These are phyloP conservation scores for Pythium pyrilobum DNA, from an alignment of 352 stramenopile genomes.

Conservation along the genomic window DNA sequence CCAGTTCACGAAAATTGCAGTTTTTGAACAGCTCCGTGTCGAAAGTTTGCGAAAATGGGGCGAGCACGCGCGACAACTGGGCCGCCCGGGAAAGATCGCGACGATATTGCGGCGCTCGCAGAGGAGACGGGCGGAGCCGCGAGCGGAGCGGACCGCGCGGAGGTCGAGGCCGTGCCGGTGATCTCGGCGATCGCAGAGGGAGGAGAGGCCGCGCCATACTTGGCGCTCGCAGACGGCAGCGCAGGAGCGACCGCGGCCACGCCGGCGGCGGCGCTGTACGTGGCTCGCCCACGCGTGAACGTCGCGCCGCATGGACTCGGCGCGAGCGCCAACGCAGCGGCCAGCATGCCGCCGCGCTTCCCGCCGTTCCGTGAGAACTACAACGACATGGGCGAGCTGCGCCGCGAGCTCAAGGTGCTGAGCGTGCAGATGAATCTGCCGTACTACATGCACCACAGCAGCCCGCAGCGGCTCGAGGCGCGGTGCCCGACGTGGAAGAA, in stretches of 20 bases:
- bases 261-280: background rate
- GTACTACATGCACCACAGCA: conserved; percentile 84
- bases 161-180: background rate
- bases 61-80: conserved; percentile 21
- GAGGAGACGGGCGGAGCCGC: background rate
- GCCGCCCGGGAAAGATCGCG: conserved; percentile 17
- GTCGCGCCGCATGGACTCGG: background rate
- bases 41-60: conserved; percentile 27
- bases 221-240: background rate
- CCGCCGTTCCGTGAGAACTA: conserved; percentile 71
- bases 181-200: background rate
- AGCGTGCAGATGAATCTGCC: conserved; percentile 64
- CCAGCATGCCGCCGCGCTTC: conserved; percentile 24
- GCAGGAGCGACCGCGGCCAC: background rate
- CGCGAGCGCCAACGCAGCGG: background rate
- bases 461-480: conserved; percentile 68
- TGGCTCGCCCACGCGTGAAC: background rate
- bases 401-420: conserved; percentile 66
- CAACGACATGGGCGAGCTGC: conserved; percentile 65
- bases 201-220: background rate
- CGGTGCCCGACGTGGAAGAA: conserved; percentile 75
- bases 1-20: conserved; percentile 19
- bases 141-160: background rate
- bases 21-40: conserved; percentile 11
- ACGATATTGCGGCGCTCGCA: conserved; percentile 17